Percentiles rank a stretch among this genome's conserved stretches.
Conservation (phyloP, 805 yeast species). For the Clavispora phyllophila region DNA sequence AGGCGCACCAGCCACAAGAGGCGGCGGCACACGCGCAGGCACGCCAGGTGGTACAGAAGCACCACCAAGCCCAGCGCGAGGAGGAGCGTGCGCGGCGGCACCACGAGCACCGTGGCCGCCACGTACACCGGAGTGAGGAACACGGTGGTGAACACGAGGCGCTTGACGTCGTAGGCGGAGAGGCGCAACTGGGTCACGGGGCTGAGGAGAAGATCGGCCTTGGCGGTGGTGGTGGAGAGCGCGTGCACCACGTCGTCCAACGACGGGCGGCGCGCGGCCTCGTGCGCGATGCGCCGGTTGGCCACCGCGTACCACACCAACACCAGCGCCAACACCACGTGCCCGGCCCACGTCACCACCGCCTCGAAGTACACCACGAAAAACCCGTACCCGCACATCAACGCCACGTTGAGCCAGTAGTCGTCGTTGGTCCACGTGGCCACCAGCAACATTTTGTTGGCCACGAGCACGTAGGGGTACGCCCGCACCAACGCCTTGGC, state of each 20-base stretch:
- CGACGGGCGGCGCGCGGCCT: slow-evolving; percentile 66
- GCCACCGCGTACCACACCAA: slow-evolving; percentile 57
- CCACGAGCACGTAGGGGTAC: slow-evolving; percentile 77
- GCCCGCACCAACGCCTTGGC: slow-evolving; percentile 77
- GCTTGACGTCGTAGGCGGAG: slow-evolving; percentile 70
- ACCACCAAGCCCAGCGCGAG: slow-evolving; percentile 54
- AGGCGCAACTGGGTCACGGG: slow-evolving; percentile 78
- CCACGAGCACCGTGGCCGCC: slow-evolving; percentile 56
- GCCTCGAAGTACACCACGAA: slow-evolving; percentile 72
- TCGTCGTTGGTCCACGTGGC: slow-evolving; percentile 91
- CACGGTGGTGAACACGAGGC: slow-evolving; percentile 77
- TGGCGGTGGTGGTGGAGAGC: slow-evolving; percentile 66
- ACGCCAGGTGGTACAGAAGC: slow-evolving; percentile 81
- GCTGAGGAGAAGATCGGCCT: slow-evolving; percentile 69
- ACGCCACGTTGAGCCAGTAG: slow-evolving; percentile 64
- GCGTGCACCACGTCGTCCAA: slow-evolving; percentile 80
- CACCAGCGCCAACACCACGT: slow-evolving; percentile 59
- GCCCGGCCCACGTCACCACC: slow-evolving; percentile 79
- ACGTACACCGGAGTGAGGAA: slow-evolving; percentile 84
- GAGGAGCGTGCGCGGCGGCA: slow-evolving; percentile 66
- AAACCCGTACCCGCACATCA: slow-evolving; percentile 51
- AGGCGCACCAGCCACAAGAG: slow-evolving; percentile 79
- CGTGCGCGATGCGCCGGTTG: slow-evolving; percentile 51
- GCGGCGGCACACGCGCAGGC: slow-evolving; percentile 77
- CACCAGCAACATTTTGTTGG: slow-evolving; percentile 64